Percentiles rank a stretch among this genome's conserved stretches.
Evolutionary conservation across 495 filamentous ascomycete genomes (phyloP).

Genomic region (Echria macrotheca): DNA sequence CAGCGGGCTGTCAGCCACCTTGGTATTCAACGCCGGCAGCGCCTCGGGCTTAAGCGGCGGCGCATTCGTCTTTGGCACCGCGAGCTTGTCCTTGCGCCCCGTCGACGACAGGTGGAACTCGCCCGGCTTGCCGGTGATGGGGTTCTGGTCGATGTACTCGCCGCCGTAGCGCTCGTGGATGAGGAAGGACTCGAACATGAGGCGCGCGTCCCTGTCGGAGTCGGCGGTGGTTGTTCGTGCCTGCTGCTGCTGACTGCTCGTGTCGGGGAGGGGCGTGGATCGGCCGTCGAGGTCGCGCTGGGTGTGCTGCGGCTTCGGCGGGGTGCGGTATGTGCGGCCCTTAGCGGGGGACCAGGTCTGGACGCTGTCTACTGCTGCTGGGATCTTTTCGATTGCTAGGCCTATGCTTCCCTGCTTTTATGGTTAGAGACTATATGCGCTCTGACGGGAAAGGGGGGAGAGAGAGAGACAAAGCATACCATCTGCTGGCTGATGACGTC

Average conservation of each 20-base stretch:
- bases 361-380: slow-evolving; percentile 49
- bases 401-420: slow-evolving; percentile 47
- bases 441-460: no score
- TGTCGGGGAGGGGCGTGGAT: no score
- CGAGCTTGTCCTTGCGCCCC: slow-evolving; percentile 40
- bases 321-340: slow-evolving; percentile 64
- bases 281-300: no score
- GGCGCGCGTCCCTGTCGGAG: slow-evolving; percentile 39
- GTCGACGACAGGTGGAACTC: slow-evolving; percentile 72
- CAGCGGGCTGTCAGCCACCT: slow-evolving; percentile 30
- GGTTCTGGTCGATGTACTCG: slow-evolving; percentile 91
- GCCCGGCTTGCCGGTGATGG: slow-evolving; percentile 78
- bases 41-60: slow-evolving; percentile 4
- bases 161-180: slow-evolving; percentile 60
- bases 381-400: slow-evolving; percentile 61
- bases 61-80: slow-evolving; percentile 7
- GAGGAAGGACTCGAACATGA: slow-evolving; percentile 62
- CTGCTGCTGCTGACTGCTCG: no score
- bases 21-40: slow-evolving; percentile 35
- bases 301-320: no score
- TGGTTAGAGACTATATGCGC: no score
- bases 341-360: slow-evolving; percentile 67
- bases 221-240: slow-evolving; percentile 37
- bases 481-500: slow-evolving; percentile 74
- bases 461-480: no score